These are phyloP conservation scores for Suaeda aralocaspica DNA, from an alignment of 148 eudicot genomes.

Conservation along the genomic window DNA sequence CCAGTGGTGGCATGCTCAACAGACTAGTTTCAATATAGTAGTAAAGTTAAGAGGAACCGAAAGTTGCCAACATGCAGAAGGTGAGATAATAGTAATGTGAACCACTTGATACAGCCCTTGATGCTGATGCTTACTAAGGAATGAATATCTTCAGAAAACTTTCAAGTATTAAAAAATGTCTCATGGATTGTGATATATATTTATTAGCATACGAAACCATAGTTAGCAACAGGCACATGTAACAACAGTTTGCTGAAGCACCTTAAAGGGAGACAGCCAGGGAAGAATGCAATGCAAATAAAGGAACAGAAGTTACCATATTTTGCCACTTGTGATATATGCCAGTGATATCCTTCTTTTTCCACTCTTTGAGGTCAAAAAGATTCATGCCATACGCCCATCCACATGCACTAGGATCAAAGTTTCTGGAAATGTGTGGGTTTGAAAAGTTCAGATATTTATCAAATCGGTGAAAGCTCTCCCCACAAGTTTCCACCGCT, in stretches of 20 bases:
- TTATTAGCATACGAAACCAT: not conserved
- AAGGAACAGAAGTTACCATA: conserved; percentile 48
- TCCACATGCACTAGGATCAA: conserved; percentile 86
- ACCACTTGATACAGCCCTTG: not conserved
- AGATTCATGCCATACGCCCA: conserved; percentile 97
- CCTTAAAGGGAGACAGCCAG: not conserved
- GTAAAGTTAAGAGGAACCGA: not conserved
- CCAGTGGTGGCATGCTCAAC: conserved; percentile 4
- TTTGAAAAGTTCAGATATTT: conserved; percentile 84
- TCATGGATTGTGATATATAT: too few species aligned
- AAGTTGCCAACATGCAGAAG: not conserved
- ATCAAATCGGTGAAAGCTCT: conserved; percentile 86
- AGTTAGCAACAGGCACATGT: not conserved
- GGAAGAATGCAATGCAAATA: not conserved
- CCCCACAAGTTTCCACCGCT: conserved; percentile 89
- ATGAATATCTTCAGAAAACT: not conserved
- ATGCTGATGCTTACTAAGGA: not conserved
- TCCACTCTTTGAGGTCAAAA: conserved; percentile 88
- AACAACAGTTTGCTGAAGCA: not conserved
- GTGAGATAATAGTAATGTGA: not conserved
- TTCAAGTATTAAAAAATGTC: not conserved
- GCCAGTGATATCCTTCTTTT: conserved; percentile 69
- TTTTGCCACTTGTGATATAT: conserved; percentile 92
- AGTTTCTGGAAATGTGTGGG: conserved; percentile 67
- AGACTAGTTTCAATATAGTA: not conserved